Base-by-base conservation (phyloP, 2,329 filamentous ascomycete species). In the Botrytis squamosa region DNA sequence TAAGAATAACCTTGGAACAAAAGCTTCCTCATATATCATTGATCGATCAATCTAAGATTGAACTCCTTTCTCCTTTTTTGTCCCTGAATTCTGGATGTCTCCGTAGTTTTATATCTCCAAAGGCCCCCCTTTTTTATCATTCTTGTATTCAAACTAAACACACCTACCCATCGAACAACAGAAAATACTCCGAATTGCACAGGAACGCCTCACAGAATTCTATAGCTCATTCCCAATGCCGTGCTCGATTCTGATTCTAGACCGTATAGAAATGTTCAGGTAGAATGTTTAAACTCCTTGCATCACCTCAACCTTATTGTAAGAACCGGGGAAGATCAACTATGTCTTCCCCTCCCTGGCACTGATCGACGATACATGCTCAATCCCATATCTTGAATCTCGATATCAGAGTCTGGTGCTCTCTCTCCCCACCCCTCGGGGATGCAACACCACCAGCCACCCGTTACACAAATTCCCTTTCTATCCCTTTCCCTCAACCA, bases 241-340 rank as follows among this genome's bases (percentile, higher is more conserved):
- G 29, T 25, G 7, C 42, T 25, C n/a, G 29, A 33, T 6, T 22
- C 25, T 25, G 44, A 44, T 22, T 33, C n/a, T 64, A 46, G 40
- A 46, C 36, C 18, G 44, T 14, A 33, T 8, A 14, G 29, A 12
- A 57, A 18, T 57, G 25, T 18, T 2, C 18, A 2, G 25, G 42
- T 40, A n/a, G 18, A 33, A 22, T 46, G n/a, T 20, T 18, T 14
- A 5, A 25, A 33, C 20, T 22, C 63, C n/a, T 65, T 46, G 18
- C 40, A 18, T 52, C 44, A n/a, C 49, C 40, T 52, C 64, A 25
- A 29, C 14, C 29, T 20, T 29, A 49, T 29, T 33, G 18, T 16
- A 68, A 49, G 25, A 68, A 29, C 46, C 25, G 25, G 65, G 65
- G 49, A 55, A 55, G 46, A 40, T 22, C 36, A 68, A 68, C 46